These are phyloP conservation scores for Trametes pubescens DNA, from an alignment of 1,284 basidiomycete species.

Conservation along the genomic window DNA sequence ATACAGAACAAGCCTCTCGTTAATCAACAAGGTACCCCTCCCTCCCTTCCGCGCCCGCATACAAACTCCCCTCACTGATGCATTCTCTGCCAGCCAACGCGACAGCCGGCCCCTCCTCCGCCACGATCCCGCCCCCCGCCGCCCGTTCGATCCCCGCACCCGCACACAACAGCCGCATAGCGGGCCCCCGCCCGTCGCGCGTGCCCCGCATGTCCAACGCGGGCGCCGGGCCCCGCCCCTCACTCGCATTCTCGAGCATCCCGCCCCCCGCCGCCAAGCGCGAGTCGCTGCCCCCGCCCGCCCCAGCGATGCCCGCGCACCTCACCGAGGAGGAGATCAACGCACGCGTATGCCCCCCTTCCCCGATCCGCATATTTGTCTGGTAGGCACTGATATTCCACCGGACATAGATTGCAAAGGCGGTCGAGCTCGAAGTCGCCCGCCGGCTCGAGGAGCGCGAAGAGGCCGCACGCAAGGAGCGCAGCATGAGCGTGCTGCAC, in stretches of 20 bases:
- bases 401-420: constrained; percentile 69
- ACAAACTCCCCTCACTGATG: neutral
- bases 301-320: constrained; percentile 17
- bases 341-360: constrained; percentile 71
- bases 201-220: constrained; percentile 41
- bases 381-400: too few relatives aligned
- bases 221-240: constrained; percentile 24
- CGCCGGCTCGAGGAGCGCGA: constrained; percentile 62
- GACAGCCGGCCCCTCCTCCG: constrained; percentile 61
- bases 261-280: constrained; percentile 7
- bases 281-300: constrained; percentile 5
- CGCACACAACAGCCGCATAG: constrained; percentile 16
- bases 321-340: constrained; percentile 76
- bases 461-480: constrained; percentile 23
- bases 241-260: constrained; percentile 17
- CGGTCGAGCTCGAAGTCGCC: constrained; percentile 76
- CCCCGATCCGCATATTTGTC: too few relatives aligned
- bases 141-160: constrained; percentile 36
- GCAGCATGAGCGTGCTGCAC: constrained; percentile 10
- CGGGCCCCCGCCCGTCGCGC: constrained; percentile 41
- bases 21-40: constrained; percentile 67
- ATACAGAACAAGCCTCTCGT: constrained; percentile 80
- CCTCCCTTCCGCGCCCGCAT: neutral
- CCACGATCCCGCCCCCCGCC: constrained; percentile 69
- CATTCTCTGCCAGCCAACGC: neutral